Conservation (phyloP, 805 yeast species). For the Yarrowia bubula region DNA sequence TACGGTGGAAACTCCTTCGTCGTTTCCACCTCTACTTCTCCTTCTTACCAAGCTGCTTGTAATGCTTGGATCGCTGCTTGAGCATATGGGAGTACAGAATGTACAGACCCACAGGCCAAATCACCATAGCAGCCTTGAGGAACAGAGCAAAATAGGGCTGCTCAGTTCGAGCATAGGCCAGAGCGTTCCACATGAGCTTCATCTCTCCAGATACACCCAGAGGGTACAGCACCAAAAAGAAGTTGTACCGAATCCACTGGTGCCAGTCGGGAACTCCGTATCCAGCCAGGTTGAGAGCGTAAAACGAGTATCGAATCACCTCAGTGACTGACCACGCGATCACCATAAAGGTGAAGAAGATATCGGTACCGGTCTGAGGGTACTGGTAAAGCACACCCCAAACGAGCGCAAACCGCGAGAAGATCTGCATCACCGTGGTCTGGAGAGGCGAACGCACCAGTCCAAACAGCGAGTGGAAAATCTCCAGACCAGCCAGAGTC, state of each 20-base stretch:
- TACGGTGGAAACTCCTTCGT: no score
- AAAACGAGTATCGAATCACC: conserved; percentile 81
- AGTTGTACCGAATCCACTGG: conserved; percentile 74
- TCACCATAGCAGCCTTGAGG: conserved; percentile 55
- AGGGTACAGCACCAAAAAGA: conserved; percentile 83
- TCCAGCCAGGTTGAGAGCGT: conserved; percentile 61
- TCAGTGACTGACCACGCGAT: conserved; percentile 96
- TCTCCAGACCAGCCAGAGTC: conserved; percentile 74
- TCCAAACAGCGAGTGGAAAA: conserved; percentile 73
- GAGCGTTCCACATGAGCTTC: conserved; percentile 62
- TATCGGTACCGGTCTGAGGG: conserved; percentile 62
- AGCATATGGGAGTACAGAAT: conserved; percentile 84
- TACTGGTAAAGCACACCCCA: conserved; percentile 75
- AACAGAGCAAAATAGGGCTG: conserved; percentile 51
- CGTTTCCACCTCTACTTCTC: neutral
- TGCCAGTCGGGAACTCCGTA: conserved; percentile 57
- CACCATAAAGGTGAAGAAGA: conserved; percentile 61
- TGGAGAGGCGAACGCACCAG: conserved; percentile 79
- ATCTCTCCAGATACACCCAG: conserved; percentile 88
- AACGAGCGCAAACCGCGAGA: conserved; percentile 77
- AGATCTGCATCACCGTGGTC: conserved; percentile 84
- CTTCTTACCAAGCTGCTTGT: conserved; percentile 2
- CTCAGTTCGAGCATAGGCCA: conserved; percentile 58
- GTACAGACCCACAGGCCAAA: conserved; percentile 86
- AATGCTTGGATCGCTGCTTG: conserved; percentile 55